Conservation (phyloP, 371 early-diverging fungal species). For the Rhizomucor miehei region DNA sequence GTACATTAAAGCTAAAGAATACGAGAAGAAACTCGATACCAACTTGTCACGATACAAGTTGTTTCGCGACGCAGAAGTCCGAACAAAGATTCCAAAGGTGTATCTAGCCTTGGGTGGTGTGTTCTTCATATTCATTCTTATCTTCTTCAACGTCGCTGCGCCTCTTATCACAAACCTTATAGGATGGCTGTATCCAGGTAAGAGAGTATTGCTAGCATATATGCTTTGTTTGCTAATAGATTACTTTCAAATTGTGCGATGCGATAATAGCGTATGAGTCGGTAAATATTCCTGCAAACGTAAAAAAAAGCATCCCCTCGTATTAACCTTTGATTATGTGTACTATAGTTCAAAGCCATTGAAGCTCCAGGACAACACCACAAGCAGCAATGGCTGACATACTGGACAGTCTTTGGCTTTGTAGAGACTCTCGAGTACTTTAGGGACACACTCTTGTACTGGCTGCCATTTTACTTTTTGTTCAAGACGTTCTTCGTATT, state of each 20-base stretch:
- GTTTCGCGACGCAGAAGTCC: conserved; percentile 12
- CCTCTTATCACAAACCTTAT: conserved; percentile 75
- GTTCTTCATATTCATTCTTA: conserved; percentile 60
- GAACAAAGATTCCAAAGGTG: conserved; percentile 70
- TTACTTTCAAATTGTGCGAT: background rate
- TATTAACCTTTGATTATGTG: background rate
- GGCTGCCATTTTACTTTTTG: conserved; percentile 77
- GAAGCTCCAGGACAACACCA: conserved; percentile 59
- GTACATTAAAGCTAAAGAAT: conserved; percentile 13
- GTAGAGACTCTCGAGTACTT: conserved; percentile 70
- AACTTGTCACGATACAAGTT: conserved; percentile 9
- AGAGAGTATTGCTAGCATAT: too few species aligned
- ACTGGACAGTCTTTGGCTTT: conserved; percentile 65
- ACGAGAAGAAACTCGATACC: conserved; percentile 10
- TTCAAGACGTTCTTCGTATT: conserved; percentile 71
- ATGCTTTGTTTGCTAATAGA: background rate
- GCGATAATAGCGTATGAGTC: conserved; percentile 8
- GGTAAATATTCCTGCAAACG: conserved; percentile 6
- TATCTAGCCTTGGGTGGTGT: conserved; percentile 69
- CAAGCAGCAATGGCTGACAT: conserved; percentile 74
- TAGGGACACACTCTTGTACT: conserved; percentile 58
- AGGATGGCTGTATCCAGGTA: conserved; percentile 87
- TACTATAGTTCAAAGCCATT: conserved; percentile 59
- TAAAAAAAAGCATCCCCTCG: background rate
- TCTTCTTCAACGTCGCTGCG: conserved; percentile 89